Evolutionary conservation across 2,329 filamentous ascomycete species (phyloP), one percentile per base, ranked within the genome.

Genomic region (Tolypocladium ophioglossoides): DNA sequence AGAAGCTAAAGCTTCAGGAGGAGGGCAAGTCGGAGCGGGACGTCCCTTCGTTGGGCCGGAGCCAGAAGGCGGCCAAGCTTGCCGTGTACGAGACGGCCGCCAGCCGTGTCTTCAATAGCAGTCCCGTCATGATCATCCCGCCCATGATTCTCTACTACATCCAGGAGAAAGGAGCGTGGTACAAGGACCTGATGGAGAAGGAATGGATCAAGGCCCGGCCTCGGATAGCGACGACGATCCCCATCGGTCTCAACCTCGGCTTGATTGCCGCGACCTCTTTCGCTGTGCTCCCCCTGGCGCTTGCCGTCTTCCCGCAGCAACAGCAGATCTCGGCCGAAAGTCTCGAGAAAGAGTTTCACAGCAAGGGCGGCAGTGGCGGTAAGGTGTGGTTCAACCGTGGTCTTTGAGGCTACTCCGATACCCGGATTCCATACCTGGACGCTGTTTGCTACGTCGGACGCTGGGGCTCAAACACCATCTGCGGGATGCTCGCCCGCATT

Each of bases 321-420:
- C 89, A 99, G 75, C 82, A 82, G 58, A 87, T 97, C 44, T 80
- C 78, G 59, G 91, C 87, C 1, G 79, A 82, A 34, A 83, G 76
- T 51, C 73, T 99, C 54, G 94, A 97, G 77, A 77, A 86, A 58
- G 89, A 96, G 71, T 97, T 99, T 69, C 86, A 86, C 72, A 86
- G 83, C 8, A 82, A 81, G 54, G 91, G 90, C 35, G 92, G 91
- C 1, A 80, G 86, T 59, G 80, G 81, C 53, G 91, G 89, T 0
- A 77, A 90, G 75, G 88, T 99, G n/a, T 89, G 95, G 68, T 97
- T 99, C 72, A 97, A 99, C 71, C 83, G 94, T 65, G 94, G 94
- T 14, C 92, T 99, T 63, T 96, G 74, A 72, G 30, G 14, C 30
- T 14, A 16, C 18, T 52, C 24, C 18, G 5, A 47, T 47, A 32